Evolutionary conservation across 345 rosid species (phyloP), one percentile per base, ranked within the genome.

Genomic region (Trapa incisa): DNA sequence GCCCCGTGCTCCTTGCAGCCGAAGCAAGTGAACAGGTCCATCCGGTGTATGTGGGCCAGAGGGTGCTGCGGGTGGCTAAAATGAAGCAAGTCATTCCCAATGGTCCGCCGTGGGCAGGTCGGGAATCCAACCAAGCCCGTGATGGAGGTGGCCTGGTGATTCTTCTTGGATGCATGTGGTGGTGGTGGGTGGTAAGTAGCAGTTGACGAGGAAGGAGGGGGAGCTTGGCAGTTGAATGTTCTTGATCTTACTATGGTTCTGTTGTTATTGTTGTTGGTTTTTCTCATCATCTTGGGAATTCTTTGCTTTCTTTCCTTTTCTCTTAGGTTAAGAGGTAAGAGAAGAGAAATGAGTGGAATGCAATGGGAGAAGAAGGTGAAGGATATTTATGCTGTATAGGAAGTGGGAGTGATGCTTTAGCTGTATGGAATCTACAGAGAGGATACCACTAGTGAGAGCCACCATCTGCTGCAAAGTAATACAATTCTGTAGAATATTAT

Each of bases 1-100:
- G 96, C 80, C 37, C 96, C 98, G 29, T 80, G 77, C 61, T 92
- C 98, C 68, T 83, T 89, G 80, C 96, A 89, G 17, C 88, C 88
- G 0, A 81, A 67, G 71, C 96, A 89, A 4, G 86, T 86, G 74
- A 84, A 92, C 6, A 80, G 80, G 43, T 92, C 88, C 0, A 80
- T 78, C 68, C 76, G 65, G 33, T 82, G 71, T 12, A 81, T 72
- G 64, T 74, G 82, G 10, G 66, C 68, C 7, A 89, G 22, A 37
- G 70, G 80, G 64, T 92, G 98, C 12, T 81, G 86, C 0, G 88
- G 89, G 80, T 92, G 98, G 54, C 84, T 74, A 57, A 75, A 81
- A 73, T 86, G 93, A 61, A 77, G 62, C 53, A 79, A 62, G 71
- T 80, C 83, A 54, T 74, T 78, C 2, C 89, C 91, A 53, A 73